Evolutionary conservation across 2,329 filamentous ascomycete species (phyloP), one percentile per base, ranked within the genome.

Genomic region (Neopestalotiopsis clavispora): DNA sequence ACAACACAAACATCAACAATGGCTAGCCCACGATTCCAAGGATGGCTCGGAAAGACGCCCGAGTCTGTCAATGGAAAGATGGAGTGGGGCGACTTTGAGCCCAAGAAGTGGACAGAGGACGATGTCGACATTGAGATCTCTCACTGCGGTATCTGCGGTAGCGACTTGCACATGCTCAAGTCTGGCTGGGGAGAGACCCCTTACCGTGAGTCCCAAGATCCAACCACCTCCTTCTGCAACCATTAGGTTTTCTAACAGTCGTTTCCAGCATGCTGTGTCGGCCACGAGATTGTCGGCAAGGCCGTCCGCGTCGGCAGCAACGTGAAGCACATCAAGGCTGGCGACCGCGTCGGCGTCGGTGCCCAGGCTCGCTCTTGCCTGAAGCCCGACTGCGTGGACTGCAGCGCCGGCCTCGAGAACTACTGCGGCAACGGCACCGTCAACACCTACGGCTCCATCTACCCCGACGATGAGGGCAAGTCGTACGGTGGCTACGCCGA

Each of bases 91-190:
- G 80, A 85, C 67, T 90, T 86, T 69, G 81, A 87, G 77, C 88
- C 88, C 61, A 91, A 91, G 81, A 76, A 79, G 9, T 91, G 88
- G 85, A 85, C 88, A 66, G 89, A 91, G 76, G 85, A 82, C 32
- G 88, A 91, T 69, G 78, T 92, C 69, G 90, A 91, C 74, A 89
- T 92, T 74, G 82, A 86, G 74, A 80, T 92, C 71, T 85, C 86
- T 9, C 88, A 91, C 80, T 91, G 88, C 74, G 89, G 89, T 68
- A 85, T 91, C 71, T 91, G 89, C 75, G 89, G 87, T 67, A 85
- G 84, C 0, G 89, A 84, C 49, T 45, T 70, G 23, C 69, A 70
- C 63, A 68, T 40, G 59, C 42, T 67, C 14, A 61, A 56, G 14
- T 62, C 60, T 32, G 68, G 68, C 38, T 69, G 68, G 68, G 68